Evolutionary conservation across 352 stramenopile species (phyloP), one percentile per base, ranked within the genome.

Genomic region (Globisporangium canariense): DNA sequence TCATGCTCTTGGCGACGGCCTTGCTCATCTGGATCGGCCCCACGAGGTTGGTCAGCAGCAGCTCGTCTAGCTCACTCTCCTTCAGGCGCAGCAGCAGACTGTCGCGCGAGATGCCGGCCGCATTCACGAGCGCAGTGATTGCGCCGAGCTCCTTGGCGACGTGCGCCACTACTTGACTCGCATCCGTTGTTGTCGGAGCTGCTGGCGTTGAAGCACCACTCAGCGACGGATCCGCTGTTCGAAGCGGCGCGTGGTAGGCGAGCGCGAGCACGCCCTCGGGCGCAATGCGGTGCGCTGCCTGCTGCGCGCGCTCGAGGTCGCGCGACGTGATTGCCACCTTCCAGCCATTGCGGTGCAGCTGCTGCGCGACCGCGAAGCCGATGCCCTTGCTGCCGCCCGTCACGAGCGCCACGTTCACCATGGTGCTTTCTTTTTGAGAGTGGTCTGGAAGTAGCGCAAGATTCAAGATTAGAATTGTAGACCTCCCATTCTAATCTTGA

Each of bases 381-480:
- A 94, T 94, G 67, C 86, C 86, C 34, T 82, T 75, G 58, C 84
- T 94, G 20, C 83, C 86, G 60, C 86, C 86, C 18, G 86, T 94
- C 67, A 94, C 83, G 28, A 94, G 74, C 53, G 80, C 86, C 32
- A 67, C 61, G n/a, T 50, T 59, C 16, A 30, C 28, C 51, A 57
- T 57, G 4, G 14, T 45, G 40, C 4, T 0, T 45, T 38, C 14
- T 30, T 52, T 36, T 36, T 36, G 32, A 36, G 32, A 36, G 32
- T 36, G 32, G 4, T 36, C 7, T 36, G 32, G 32, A 36, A 36
- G 32, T 36, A 8, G 32, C 4, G 32, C 32, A 36, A 8, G 32
- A 36, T 36, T 36, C 32, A 36, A 36, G 32, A 5, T 36, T 8
- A 36, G 32, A 36, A 8, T 36, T 9, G 4, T 36, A 0, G 32